Evolutionary conservation across 1,284 basidiomycete species (phyloP), one percentile per base, ranked within the genome.

Genomic region (Sporisorium iseilematis-ciliati): DNA sequence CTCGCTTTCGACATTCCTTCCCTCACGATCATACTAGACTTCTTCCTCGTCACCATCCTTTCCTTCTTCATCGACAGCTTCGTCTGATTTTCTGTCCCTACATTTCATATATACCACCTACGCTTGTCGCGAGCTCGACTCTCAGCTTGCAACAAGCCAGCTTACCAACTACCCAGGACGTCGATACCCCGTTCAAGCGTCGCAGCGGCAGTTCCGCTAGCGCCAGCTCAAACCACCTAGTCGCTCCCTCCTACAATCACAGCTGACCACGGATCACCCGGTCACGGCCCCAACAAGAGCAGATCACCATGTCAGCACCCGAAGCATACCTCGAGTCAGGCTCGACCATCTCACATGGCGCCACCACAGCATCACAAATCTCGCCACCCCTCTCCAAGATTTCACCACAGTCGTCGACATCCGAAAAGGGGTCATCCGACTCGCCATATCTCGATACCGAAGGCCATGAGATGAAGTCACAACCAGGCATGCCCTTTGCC

Each of bases 371-470:
- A 3, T 50, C 54, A n/a, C 48, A 63, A 31, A 40, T 35, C 23
- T 55, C 53, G 7, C 60, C 52, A 31, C 48, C 48, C 7, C 46
- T 49, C 40, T 56, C 60, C 29, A 55, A 45, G 2, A 62, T 57
- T 38, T 67, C 65, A 12, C 61, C 67, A 31, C 57, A 51, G 42
- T 21, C 57, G 4, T 64, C 61, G 16, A 33, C 67, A 14, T 48
- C 26, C 57, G 67, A 70, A 14, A 59, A 29, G 21, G 23, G 35
- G 16, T 58, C 65, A 1, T 48, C 66, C 25, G 59, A 60, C 38
- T 75, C 72, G 6, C 72, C 72, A 6, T 75, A 75, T 40, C 53
- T 75, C 40, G 72, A 64, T 33, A 52, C 45, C 18, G 57, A 75
- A 5, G 54, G 42, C 8, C 54, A 56, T 7, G 41, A 5, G 21